Base-by-base conservation (phyloP, 2,329 filamentous ascomycete genomes). In the Sclerotinia subarctica region DNA sequence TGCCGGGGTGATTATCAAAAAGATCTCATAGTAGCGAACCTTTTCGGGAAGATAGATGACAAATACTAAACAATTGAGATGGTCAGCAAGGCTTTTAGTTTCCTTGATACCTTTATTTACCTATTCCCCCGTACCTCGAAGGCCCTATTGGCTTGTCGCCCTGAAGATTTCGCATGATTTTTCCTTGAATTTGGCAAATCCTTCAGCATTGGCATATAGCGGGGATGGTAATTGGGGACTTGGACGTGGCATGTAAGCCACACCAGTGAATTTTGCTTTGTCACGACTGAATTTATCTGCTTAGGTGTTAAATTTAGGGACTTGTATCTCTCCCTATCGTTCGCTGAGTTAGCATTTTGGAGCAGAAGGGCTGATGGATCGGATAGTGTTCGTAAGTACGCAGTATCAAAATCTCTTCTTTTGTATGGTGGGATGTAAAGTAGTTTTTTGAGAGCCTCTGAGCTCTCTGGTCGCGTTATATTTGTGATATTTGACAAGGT, bases 391-490 rank as follows among this genome's bases (percentile, higher is more conserved):
- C 21, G 44, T 0, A 21, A 49, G 21, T 35, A 46, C 1, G 29
- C n/a, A 0, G 0, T 2, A 5, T 38, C 46, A 24, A 2, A 1
- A 3, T 3, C 3, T 1, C 8, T 21, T 7, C 58, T 62, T 13
- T 51, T 62, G 0, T 62, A 21, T n/a, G 58, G 58, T 51, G 29
- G 58, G n/a, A 51, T 26, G 1, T 62, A 62, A 2, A 24, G 2
- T 0, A 1, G 2, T 3, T 24, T 51, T 15, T 2, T 3, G 1
- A n/a, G 2, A 38, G 13, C 0, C 0, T 3, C 7, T 32, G 26
- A 17, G 1, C 5, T 24, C 4, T 24, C 1, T 8, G 21, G 7
- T 1, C 32, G 21, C 2, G 11, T 19, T 5, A 35, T 8, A 3
- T 4, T 0, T 49, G 11, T 7, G 4, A 8, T 1, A 11, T 24